phyloP scores from a whole-genome alignment of 2,329 filamentous ascomycete genomes.

The Aspergillus amoenus region DNA sequence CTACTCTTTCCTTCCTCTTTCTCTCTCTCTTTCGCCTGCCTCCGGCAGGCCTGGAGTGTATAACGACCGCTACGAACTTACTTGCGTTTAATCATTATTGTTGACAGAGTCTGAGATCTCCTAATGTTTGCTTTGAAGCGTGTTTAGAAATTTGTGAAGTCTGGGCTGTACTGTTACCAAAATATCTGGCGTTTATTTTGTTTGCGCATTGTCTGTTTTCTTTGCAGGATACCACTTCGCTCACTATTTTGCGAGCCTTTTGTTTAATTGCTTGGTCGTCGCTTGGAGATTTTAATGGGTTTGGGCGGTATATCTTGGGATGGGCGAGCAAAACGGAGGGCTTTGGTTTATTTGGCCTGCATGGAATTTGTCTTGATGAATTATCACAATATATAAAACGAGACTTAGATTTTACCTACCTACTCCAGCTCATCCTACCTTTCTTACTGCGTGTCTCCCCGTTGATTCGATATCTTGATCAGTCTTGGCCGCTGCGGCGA shows the following conservation, averaged over 20 bases:
- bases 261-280: conserved; percentile 9
- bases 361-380: not conserved
- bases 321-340: not conserved
- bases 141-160: conserved; percentile 23
- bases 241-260: conserved; percentile 16
- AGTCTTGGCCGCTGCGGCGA: conserved; percentile 10
- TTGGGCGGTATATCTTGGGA: conserved; percentile 3
- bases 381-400: not conserved
- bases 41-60: conserved; percentile 20
- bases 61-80: conserved; percentile 24
- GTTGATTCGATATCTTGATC: conserved; percentile 6
- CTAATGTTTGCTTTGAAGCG: conserved; percentile 22
- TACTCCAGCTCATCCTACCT: not conserved
- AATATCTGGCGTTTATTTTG: conserved; percentile 23
- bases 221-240: conserved; percentile 32
- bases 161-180: conserved; percentile 25
- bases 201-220: conserved; percentile 17
- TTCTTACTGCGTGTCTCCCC: not conserved
- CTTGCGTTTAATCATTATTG: conserved; percentile 17
- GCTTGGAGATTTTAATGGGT: conserved; percentile 4
- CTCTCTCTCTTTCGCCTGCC: conserved; percentile 5
- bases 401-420: not conserved
- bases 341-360: not conserved
- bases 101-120: conserved; percentile 6
- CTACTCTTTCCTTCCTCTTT: conserved; percentile 14